phyloP scores from a whole-genome alignment of 2,329 filamentous ascomycete genomes.

The Cladosporium sphaerospermum region DNA sequence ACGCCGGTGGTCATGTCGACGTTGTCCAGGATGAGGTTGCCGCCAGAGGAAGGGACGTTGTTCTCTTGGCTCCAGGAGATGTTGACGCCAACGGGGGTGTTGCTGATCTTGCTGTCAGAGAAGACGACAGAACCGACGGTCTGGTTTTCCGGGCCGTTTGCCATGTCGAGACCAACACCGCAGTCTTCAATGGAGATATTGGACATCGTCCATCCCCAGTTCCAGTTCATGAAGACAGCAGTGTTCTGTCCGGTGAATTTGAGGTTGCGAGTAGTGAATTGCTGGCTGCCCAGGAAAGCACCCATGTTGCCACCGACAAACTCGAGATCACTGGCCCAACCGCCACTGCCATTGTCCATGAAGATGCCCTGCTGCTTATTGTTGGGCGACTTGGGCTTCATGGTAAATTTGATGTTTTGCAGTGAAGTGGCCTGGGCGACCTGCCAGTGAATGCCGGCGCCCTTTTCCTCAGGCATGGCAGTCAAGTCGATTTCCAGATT shows the following conservation, averaged over 20 bases:
- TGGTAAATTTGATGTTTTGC: conserved; percentile 56
- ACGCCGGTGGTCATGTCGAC: conserved; percentile 69
- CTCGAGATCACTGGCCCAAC: conserved; percentile 51
- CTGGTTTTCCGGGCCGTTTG: conserved; percentile 47
- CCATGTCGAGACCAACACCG: conserved; percentile 45
- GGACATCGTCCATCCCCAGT: conserved; percentile 47
- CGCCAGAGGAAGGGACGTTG: conserved; percentile 60
- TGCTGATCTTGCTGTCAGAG: conserved; percentile 70
- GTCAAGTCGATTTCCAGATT: conserved; percentile 48
- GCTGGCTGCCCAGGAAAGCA: conserved; percentile 57
- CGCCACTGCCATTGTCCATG: conserved; percentile 30
- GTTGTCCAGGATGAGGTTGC: conserved; percentile 80
- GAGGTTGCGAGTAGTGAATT: conserved; percentile 50
- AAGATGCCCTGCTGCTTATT: conserved; percentile 43
- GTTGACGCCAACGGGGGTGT: conserved; percentile 69
- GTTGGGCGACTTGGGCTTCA: conserved; percentile 39
- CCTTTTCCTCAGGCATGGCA: conserved; percentile 29
- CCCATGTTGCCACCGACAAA: conserved; percentile 58
- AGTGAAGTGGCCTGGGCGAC: conserved; percentile 52
- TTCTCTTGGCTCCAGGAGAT: conserved; percentile 47
- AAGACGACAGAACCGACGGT: conserved; percentile 81
- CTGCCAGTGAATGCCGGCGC: conserved; percentile 47
- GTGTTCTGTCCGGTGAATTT: conserved; percentile 45
- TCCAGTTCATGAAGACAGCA: conserved; percentile 50
- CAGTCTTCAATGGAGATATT: conserved; percentile 42